phyloP scores from a whole-genome alignment of 208 protist species.

The Wallacemonas sp. region DNA sequence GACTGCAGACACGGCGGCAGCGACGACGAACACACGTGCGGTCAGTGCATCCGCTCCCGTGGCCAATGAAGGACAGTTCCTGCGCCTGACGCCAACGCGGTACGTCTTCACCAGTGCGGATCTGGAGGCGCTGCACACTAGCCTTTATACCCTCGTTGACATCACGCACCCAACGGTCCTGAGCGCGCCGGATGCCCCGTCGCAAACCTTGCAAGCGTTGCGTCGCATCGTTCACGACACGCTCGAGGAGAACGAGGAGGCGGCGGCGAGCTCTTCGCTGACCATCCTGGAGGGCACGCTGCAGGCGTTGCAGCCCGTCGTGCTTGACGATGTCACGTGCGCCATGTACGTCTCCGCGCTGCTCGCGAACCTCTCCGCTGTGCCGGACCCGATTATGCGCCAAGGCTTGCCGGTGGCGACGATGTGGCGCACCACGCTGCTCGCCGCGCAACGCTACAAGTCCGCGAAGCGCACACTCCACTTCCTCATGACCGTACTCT shows the following conservation, averaged over 20 bases:
- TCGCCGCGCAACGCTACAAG: constrained; percentile 26
- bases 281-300: constrained; percentile 22
- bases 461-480: constrained; percentile 26
- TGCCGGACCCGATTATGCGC: constrained; percentile 12
- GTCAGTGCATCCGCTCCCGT: not conserved
- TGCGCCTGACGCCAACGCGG: not conserved
- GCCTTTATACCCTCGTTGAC: constrained; percentile 17
- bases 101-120: constrained; percentile 15
- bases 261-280: not conserved
- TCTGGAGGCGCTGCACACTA: constrained; percentile 14
- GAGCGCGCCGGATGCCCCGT: not conserved
- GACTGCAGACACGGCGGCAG: no score
- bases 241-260: not conserved
- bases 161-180: constrained; percentile 7
- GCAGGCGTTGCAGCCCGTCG: constrained; percentile 18
- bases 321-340: constrained; percentile 17
- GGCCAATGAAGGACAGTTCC: no score
- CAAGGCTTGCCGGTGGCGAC: constrained; percentile 5
- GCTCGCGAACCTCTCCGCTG: constrained; percentile 27
- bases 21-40: not conserved
- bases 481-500: constrained; percentile 24
- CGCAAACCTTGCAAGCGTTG: constrained; percentile 6
- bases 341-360: constrained; percentile 34
- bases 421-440: constrained; percentile 18
- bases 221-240: constrained; percentile 14